Evolutionary conservation across 179 eudicot species (phyloP).

Genomic region (Gypsophila paniculata): DNA sequence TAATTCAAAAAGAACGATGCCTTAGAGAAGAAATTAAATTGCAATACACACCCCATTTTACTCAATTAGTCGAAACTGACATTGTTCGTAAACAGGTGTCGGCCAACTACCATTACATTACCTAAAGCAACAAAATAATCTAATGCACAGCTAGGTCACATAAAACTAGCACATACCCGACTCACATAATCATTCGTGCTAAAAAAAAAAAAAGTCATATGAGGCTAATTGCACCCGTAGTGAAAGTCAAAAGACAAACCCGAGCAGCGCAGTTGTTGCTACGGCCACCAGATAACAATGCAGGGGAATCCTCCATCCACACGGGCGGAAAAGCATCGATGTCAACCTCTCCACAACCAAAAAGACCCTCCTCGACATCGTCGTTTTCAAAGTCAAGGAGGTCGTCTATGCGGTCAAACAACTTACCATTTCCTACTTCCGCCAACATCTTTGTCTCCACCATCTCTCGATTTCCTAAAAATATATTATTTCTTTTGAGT

Average conservation of each 20-base stretch:
- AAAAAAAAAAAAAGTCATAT: background rate
- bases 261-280: background rate
- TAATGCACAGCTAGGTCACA: background rate
- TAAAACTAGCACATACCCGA: no score
- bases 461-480: no score
- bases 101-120: no score
- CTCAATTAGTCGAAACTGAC: no score
- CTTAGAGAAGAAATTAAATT: no score
- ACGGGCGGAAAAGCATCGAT: conserved; percentile 15
- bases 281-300: background rate
- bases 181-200: background rate
- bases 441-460: background rate
- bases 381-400: conserved; percentile 17
- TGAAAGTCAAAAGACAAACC: background rate
- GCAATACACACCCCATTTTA: no score
- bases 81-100: no score
- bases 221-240: background rate
- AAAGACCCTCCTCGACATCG: background rate
- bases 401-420: conserved; percentile 14
- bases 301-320: conserved; percentile 12
- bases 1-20: no score
- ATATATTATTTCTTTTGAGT: no score
- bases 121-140: background rate
- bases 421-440: conserved; percentile 7
- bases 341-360: background rate